phyloP scores from a whole-genome alignment of 2,329 filamentous ascomycete species.

The Zymoseptoria crescenta region DNA sequence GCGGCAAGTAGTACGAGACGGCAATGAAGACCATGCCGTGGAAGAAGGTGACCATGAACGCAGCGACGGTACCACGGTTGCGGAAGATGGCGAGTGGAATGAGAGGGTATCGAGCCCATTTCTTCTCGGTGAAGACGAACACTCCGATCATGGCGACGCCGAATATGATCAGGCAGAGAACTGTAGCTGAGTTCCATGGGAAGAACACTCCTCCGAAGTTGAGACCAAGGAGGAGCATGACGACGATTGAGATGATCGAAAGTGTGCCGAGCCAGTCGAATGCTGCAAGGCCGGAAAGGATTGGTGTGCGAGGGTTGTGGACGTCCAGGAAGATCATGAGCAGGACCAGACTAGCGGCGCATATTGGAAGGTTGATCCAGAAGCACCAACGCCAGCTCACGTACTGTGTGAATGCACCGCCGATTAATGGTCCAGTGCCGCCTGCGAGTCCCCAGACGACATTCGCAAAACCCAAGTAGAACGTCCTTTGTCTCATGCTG shows the following conservation, averaged over 20 bases:
- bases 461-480: slow-evolving; percentile 46
- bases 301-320: slow-evolving; percentile 46
- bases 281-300: slow-evolving; percentile 42
- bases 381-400: slow-evolving; percentile 48
- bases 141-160: slow-evolving; percentile 41
- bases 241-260: slow-evolving; percentile 43
- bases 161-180: slow-evolving; percentile 49
- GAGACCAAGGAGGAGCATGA: slow-evolving; percentile 47
- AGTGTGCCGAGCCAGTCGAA: slow-evolving; percentile 49
- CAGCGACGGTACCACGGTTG: slow-evolving; percentile 48
- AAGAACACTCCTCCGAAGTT: slow-evolving; percentile 48
- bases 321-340: slow-evolving; percentile 48
- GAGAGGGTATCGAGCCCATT: slow-evolving; percentile 57
- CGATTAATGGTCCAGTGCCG: slow-evolving; percentile 46
- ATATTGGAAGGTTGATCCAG: slow-evolving; percentile 50
- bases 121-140: slow-evolving; percentile 56
- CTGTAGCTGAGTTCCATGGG: slow-evolving; percentile 47
- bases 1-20: slow-evolving; percentile 61
- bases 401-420: slow-evolving; percentile 42
- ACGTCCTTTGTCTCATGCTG: slow-evolving; percentile 31
- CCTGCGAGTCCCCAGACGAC: slow-evolving; percentile 50
- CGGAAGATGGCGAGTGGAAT: slow-evolving; percentile 59
- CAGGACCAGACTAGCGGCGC: slow-evolving; percentile 41
- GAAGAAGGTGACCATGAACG: slow-evolving; percentile 43
- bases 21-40: slow-evolving; percentile 54